A percentile compares a stretch with the other conserved stretches of the same genome.
phyloP scores from a whole-genome alignment of 192 early-diverging fungal genomes.

The Backusella mclennaniae region DNA sequence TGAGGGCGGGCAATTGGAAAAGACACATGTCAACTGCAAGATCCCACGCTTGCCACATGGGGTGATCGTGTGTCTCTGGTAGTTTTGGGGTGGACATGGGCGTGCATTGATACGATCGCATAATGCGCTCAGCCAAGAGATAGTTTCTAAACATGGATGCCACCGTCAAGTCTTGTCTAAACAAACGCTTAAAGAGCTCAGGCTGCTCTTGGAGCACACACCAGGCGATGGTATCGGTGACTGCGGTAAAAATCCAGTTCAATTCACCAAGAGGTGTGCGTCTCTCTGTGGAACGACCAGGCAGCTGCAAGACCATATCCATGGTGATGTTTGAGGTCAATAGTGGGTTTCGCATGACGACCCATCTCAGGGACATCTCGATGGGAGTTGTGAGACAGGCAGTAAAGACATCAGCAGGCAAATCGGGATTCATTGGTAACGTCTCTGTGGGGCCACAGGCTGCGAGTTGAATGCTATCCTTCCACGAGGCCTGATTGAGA shows the following conservation, averaged over 20 bases:
- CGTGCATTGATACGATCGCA: conserved; percentile 92
- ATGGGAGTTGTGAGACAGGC: conserved; percentile 95
- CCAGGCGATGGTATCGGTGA: conserved; percentile 99
- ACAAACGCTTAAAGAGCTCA: conserved; percentile 88
- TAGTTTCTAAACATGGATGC: conserved; percentile 95
- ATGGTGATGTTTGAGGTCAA: conserved; percentile 67
- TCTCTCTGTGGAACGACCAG: conserved; percentile 86
- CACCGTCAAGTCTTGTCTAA: conserved; percentile 92
- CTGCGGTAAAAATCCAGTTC: conserved; percentile 98
- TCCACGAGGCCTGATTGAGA: conserved; percentile 34
- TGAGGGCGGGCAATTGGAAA: conserved; percentile 82
- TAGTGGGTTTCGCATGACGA: conserved; percentile 83
- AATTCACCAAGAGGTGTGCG: conserved; percentile 95
- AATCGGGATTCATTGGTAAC: conserved; percentile 88
- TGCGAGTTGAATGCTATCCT: conserved; percentile 92
- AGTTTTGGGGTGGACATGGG: conserved; percentile 85
- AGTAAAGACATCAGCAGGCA: conserved; percentile 97
- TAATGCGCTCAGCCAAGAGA: conserved; percentile 92
- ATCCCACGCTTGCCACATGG: conserved; percentile 96
- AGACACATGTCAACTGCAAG: conserved; percentile 92
- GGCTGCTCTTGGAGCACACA: conserved; percentile 72
- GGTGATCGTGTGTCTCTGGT: conserved; percentile 91
- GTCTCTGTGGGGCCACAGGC: conserved; percentile 83
- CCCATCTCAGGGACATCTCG: conserved; percentile 90
- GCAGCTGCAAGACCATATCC: conserved; percentile 86